phyloP scores from a whole-genome alignment of 2,329 filamentous ascomycete genomes.

The Monilinia laxa region DNA sequence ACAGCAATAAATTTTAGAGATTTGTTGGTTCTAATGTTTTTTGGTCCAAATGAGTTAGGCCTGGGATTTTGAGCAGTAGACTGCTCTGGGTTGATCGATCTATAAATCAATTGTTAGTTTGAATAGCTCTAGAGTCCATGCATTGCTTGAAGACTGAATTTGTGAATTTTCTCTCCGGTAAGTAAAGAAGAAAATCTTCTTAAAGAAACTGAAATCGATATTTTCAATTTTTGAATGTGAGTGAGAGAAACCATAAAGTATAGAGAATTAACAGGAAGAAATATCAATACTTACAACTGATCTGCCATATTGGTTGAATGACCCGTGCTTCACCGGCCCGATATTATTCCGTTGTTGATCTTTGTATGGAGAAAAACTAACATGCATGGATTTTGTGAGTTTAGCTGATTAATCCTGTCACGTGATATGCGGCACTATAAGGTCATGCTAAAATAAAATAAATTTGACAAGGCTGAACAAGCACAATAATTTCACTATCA shows the following conservation, averaged over 20 bases:
- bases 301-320: constrained; percentile 5
- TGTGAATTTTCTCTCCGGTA: neutral
- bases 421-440: too few relatives aligned
- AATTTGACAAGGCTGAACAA: constrained; percentile 23
- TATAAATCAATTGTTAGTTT: constrained; percentile 17
- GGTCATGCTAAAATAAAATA: neutral
- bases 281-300: neutral
- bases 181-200: neutral
- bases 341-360: neutral
- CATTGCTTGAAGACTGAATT: constrained; percentile 1
- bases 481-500: constrained; percentile 13
- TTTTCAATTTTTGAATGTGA: neutral
- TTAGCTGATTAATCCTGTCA: too few relatives aligned
- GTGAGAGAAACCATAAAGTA: neutral
- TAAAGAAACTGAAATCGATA: neutral
- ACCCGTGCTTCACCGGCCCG: neutral
- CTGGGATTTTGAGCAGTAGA: neutral
- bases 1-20: neutral
- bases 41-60: neutral
- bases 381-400: too few relatives aligned
- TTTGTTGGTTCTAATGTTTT: constrained; percentile 1
- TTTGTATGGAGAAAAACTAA: constrained; percentile 12
- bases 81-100: constrained; percentile 2
- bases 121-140: neutral
- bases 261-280: neutral